Evolutionary conservation across 257 asterid species (phyloP).

Genomic region (Solanum lignicaule): DNA sequence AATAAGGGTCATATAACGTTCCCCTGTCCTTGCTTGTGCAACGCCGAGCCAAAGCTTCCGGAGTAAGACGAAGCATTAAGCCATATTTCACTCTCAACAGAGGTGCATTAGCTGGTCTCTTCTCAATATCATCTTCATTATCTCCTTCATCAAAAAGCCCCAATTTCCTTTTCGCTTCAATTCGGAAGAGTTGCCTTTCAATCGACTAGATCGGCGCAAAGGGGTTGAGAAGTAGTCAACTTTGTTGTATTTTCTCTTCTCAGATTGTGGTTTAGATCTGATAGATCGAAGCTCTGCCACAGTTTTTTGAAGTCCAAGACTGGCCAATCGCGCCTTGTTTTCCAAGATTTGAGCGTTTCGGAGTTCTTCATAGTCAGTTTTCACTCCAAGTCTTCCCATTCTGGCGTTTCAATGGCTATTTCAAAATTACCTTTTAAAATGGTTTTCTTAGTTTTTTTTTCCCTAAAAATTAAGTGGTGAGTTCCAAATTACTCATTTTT

Average conservation of each 20-base stretch:
- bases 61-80: conserved; percentile 13
- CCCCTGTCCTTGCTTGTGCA: conserved; percentile 63
- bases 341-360: conserved; percentile 38
- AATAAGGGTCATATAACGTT: conserved; percentile 52
- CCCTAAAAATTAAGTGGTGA: too few relatives aligned
- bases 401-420: background rate
- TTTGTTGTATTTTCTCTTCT: conserved; percentile 1
- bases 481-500: too few relatives aligned
- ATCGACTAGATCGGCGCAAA: conserved; percentile 9
- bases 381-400: conserved; percentile 50
- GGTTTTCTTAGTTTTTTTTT: too few relatives aligned
- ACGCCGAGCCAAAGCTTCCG: conserved; percentile 42
- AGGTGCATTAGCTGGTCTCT: conserved; percentile 19
- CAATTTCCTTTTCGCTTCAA: conserved; percentile 15
- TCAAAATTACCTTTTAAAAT: too few relatives aligned
- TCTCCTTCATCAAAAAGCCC: conserved; percentile 13
- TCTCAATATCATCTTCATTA: conserved; percentile 17
- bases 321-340: conserved; percentile 2
- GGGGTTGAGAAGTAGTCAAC: conserved; percentile 2
- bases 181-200: conserved; percentile 22
- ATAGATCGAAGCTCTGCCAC: background rate
- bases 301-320: conserved; percentile 1
- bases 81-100: conserved; percentile 12
- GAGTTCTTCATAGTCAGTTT: conserved; percentile 48
- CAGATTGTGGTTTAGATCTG: background rate